These are phyloP conservation scores for Cymbopogon citratus DNA, from an alignment of 176 grass and related monocot genomes.

Conservation along the genomic window DNA sequence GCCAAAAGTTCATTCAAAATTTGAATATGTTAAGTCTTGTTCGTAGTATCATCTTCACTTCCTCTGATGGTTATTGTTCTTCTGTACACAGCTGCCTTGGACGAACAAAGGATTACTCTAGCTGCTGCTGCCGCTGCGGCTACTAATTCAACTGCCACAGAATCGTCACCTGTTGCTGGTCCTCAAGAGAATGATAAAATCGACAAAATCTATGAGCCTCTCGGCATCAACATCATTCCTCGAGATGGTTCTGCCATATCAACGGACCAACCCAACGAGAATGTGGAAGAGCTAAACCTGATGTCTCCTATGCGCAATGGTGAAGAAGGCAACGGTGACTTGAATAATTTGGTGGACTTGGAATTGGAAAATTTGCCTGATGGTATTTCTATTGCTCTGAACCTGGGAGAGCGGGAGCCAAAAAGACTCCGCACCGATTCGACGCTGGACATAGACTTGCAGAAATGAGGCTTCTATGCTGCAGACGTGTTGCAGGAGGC, in stretches of 20 bases:
- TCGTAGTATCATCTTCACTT: constrained; percentile 26
- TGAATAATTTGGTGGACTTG: constrained; percentile 31
- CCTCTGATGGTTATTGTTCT: not conserved
- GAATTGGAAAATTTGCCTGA: constrained; percentile 38
- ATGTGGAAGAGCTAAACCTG: constrained; percentile 76
- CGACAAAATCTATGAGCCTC: constrained; percentile 59
- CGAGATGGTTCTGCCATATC: constrained; percentile 43
- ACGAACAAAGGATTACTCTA: constrained; percentile 67
- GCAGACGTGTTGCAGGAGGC: not conserved
- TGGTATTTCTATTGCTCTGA: constrained; percentile 56
- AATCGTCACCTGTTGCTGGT: constrained; percentile 45
- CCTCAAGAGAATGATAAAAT: constrained; percentile 56
- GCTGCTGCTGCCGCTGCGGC: constrained; percentile 33
- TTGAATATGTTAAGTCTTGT: not conserved
- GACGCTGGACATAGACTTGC: constrained; percentile 42
- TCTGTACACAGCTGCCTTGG: constrained; percentile 56
- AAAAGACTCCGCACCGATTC: constrained; percentile 58
- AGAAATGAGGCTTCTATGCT: constrained; percentile 33
- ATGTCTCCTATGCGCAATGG: constrained; percentile 46
- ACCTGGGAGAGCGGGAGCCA: constrained; percentile 62
- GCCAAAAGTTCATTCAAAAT: not conserved
- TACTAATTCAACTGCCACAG: constrained; percentile 54
- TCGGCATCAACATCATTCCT: constrained; percentile 52
- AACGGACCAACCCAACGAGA: constrained; percentile 35
- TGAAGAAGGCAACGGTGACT: constrained; percentile 37